Evolutionary conservation across 2,329 filamentous ascomycete genomes (phyloP).

Genomic region (Aphanocladium album): DNA sequence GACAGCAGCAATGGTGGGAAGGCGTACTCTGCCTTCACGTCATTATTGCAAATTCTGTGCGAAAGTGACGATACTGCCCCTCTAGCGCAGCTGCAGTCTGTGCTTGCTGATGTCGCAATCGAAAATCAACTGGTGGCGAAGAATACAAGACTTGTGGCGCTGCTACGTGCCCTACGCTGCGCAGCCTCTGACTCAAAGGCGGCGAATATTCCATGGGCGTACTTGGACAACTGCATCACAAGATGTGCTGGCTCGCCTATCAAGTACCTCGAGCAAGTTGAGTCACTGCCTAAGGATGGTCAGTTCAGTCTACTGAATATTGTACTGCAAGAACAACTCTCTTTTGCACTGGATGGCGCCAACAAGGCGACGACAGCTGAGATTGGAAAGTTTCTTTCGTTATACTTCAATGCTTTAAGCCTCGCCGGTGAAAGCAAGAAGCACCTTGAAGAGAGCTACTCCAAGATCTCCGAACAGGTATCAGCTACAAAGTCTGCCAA

Average conservation of each 20-base stretch:
- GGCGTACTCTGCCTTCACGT: slow-evolving; percentile 60
- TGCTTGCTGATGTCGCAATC: slow-evolving; percentile 56
- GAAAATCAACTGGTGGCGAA: slow-evolving; percentile 63
- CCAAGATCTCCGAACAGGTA: slow-evolving; percentile 28
- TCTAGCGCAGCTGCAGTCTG: slow-evolving; percentile 43
- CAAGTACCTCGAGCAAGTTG: slow-evolving; percentile 72
- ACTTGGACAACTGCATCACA: slow-evolving; percentile 77
- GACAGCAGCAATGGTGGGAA: slow-evolving; percentile 45
- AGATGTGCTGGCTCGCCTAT: slow-evolving; percentile 71
- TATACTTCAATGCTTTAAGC: slow-evolving; percentile 50
- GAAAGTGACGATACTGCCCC: slow-evolving; percentile 24
- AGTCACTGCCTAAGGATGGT: slow-evolving; percentile 33
- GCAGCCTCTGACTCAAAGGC: slow-evolving; percentile 14
- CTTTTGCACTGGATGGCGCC: slow-evolving; percentile 55
- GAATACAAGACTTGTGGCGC: slow-evolving; percentile 42
- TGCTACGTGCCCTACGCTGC: slow-evolving; percentile 34
- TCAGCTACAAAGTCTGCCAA: slow-evolving; percentile 20
- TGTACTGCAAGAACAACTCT: slow-evolving; percentile 71
- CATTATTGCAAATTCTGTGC: slow-evolving; percentile 51
- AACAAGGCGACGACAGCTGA: slow-evolving; percentile 35
- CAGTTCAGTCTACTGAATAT: slow-evolving; percentile 59
- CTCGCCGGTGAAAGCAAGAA: slow-evolving; percentile 40
- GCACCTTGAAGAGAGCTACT: slow-evolving; percentile 25
- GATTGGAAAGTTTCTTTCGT: slow-evolving; percentile 54
- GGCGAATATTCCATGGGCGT: slow-evolving; percentile 54